Percentiles rank a stretch among this genome's conserved stretches.
phyloP scores from a whole-genome alignment of 306 rosid genomes.

The Inga oerstediana region DNA sequence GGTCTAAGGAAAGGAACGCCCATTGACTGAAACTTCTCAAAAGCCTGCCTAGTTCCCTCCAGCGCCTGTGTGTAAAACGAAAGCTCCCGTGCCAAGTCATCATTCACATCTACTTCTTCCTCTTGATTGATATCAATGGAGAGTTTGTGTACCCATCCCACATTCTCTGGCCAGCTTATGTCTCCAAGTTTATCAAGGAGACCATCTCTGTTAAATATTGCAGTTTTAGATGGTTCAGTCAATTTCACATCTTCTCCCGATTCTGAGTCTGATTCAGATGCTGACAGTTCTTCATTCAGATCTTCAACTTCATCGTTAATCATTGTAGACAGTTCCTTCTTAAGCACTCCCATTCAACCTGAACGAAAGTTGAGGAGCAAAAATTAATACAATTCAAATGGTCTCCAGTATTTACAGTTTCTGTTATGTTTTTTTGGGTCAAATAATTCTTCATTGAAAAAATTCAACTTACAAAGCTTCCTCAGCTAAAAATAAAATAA shows the following conservation, averaged over 20 bases:
- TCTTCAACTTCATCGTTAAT: slow-evolving; percentile 36
- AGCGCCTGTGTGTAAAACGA: neutral
- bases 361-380: neutral
- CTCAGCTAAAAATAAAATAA: neutral
- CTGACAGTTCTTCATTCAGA: slow-evolving; percentile 42
- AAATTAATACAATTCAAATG: slow-evolving; percentile 5
- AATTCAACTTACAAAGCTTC: neutral
- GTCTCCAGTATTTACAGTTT: neutral
- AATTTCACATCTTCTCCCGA: slow-evolving; percentile 55
- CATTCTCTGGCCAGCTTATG: slow-evolving; percentile 79
- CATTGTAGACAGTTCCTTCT: slow-evolving; percentile 24
- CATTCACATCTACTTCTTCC: slow-evolving; percentile 58
- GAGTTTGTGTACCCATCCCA: slow-evolving; percentile 76
- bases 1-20: slow-evolving; percentile 81
- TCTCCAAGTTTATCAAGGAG: slow-evolving; percentile 88
- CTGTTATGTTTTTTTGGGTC: neutral
- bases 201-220: slow-evolving; percentile 68
- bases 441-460: neutral
- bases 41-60: slow-evolving; percentile 42
- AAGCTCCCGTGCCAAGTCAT: slow-evolving; percentile 8
- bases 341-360: slow-evolving; percentile 56
- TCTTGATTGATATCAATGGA: slow-evolving; percentile 75
- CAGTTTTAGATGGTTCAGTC: slow-evolving; percentile 67
- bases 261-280: slow-evolving; percentile 60
- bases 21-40: slow-evolving; percentile 70